phyloP scores from a whole-genome alignment of 192 early-diverging fungal species.

The Rhizoclosmatium globosum region DNA sequence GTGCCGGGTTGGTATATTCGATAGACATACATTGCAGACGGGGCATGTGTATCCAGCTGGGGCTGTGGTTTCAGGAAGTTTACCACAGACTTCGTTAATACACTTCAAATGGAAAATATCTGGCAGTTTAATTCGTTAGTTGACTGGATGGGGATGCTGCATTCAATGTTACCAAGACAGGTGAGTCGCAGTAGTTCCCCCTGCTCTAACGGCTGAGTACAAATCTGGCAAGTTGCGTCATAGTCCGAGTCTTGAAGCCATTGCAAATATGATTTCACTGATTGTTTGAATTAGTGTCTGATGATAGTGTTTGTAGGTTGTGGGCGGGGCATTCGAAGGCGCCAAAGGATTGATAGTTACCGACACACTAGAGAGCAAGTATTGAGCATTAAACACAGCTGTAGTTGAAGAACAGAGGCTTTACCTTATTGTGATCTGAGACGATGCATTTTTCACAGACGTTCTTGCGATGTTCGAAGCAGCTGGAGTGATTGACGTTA shows the following conservation, averaged over 20 bases:
- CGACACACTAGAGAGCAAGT: conserved; percentile 38
- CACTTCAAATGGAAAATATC: conserved; percentile 54
- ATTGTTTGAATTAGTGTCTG: conserved; percentile 1
- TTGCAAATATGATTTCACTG: conserved; percentile 61
- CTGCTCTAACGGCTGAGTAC: conserved; percentile 43
- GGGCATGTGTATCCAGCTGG: conserved; percentile 54
- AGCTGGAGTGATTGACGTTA: conserved; percentile 16
- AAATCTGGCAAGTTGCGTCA: conserved; percentile 57
- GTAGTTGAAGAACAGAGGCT: background rate
- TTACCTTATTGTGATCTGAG: conserved; percentile 50
- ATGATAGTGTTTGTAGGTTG: background rate
- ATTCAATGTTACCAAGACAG: conserved; percentile 60
- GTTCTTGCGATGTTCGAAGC: conserved; percentile 65
- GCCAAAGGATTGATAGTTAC: conserved; percentile 25
- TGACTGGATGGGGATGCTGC: background rate
- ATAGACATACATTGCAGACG: conserved; percentile 42
- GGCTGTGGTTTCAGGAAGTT: conserved; percentile 50
- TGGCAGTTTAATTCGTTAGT: background rate
- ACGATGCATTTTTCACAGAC: conserved; percentile 66
- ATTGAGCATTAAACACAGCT: background rate
- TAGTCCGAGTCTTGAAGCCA: conserved; percentile 69
- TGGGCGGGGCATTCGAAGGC: background rate
- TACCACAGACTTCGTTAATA: conserved; percentile 38
- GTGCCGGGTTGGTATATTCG: background rate
- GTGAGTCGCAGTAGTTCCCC: conserved; percentile 51